A percentile compares a stretch with the other conserved stretches of the same genome.
These are phyloP conservation scores for Calocybe gambosa DNA, from an alignment of 1,284 basidiomycete genomes.

Conservation along the genomic window DNA sequence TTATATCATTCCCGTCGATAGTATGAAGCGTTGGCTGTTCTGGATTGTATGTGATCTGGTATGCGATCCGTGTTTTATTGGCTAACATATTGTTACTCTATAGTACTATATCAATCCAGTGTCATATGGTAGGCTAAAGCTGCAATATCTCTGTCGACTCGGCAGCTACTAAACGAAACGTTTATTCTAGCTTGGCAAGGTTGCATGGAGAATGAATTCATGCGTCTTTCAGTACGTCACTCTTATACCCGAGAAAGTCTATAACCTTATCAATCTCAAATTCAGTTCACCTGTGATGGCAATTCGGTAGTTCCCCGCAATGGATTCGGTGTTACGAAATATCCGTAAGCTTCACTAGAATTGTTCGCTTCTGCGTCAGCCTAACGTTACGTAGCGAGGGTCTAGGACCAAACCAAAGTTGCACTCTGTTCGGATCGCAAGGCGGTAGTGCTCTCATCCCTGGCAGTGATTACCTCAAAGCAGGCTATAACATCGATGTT, in stretches of 20 bases:
- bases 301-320: constrained; percentile 69
- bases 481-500: constrained; percentile 43
- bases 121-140: constrained; percentile 51
- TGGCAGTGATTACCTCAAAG: constrained; percentile 56
- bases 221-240: constrained; percentile 49
- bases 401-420: constrained; percentile 62
- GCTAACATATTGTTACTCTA: constrained; percentile 1
- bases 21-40: constrained; percentile 86
- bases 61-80: background rate
- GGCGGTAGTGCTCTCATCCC: constrained; percentile 41
- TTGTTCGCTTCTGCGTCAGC: background rate
- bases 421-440: constrained; percentile 57
- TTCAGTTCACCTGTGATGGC: constrained; percentile 61
- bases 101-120: constrained; percentile 75
- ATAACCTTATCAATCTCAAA: constrained; percentile 4
- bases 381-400: constrained; percentile 26
- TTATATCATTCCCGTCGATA: constrained; percentile 66
- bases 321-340: constrained; percentile 52
- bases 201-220: constrained; percentile 82
- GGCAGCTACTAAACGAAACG: background rate
- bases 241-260: background rate
- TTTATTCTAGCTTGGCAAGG: constrained; percentile 56
- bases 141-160: background rate
- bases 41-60: constrained; percentile 57
- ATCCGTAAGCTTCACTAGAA: constrained; percentile 45